phyloP scores from a whole-genome alignment of 2,329 filamentous ascomycete species.

The Colletotrichum musae region DNA sequence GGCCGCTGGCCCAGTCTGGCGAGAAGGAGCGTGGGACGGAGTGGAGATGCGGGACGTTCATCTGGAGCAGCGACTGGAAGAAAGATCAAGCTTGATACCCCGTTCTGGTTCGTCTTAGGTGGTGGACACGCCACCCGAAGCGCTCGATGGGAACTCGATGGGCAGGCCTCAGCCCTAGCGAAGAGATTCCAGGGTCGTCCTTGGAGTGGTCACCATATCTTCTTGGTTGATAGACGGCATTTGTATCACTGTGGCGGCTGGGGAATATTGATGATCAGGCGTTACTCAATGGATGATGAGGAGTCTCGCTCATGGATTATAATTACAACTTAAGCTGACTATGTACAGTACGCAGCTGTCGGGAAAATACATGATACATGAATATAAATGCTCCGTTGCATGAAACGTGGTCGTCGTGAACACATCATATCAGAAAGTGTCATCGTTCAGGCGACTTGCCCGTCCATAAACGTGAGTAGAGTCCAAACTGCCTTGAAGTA shows the following conservation, averaged over 20 bases:
- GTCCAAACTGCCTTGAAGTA: background rate
- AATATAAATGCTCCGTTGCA: background rate
- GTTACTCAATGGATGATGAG: background rate
- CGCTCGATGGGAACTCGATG: too few species aligned
- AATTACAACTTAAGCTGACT: constrained; percentile 3
- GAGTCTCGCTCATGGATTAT: constrained; percentile 1
- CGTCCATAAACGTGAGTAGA: background rate
- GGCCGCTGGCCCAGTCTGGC: constrained; percentile 87
- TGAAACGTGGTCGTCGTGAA: background rate
- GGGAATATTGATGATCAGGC: background rate
- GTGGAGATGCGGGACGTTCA: constrained; percentile 92
- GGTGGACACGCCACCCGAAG: background rate
- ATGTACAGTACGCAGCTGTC: background rate
- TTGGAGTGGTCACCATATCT: too few species aligned
- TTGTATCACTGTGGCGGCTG: background rate
- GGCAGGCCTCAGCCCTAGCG: too few species aligned
- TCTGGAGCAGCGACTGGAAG: constrained; percentile 75
- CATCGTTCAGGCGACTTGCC: background rate
- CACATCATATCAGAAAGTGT: background rate
- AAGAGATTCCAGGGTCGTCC: too few species aligned
- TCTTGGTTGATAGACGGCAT: background rate
- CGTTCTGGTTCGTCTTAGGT: background rate
- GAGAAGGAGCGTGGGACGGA: constrained; percentile 87
- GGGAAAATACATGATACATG: constrained; percentile 7
- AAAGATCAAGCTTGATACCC: constrained; percentile 39